Conservation (phyloP, 768 basidiomycete genomes). For the Daedalea quercina region DNA sequence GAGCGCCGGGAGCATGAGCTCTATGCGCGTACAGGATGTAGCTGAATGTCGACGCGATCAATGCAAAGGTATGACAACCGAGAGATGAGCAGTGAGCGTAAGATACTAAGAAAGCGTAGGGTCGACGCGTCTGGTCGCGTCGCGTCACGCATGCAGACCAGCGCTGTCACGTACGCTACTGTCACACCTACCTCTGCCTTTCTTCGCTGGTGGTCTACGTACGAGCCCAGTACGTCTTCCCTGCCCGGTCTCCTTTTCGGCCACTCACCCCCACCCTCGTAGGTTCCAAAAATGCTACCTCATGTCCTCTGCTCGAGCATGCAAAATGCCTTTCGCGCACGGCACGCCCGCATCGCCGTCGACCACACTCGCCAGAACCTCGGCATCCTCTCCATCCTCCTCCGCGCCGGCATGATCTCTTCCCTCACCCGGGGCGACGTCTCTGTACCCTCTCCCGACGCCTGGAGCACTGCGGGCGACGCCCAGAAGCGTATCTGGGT, state of each 20-base stretch:
- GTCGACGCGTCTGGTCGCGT: no score
- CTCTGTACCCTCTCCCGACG: slow-evolving; percentile 52
- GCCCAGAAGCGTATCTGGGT: slow-evolving; percentile 86
- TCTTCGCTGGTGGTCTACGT: no score
- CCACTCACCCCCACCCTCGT: background rate
- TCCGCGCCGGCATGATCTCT: slow-evolving; percentile 84
- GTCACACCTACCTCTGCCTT: no score
- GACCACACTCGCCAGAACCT: slow-evolving; percentile 86
- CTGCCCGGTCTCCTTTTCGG: background rate
- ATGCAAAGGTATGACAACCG: no score
- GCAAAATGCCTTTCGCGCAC: slow-evolving; percentile 88
- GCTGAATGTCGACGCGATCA: no score
- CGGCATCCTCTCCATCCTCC: slow-evolving; percentile 86
- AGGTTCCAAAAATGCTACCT: slow-evolving; percentile 46
- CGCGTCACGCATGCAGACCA: no score
- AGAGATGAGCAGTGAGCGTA: no score
- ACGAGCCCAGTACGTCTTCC: background rate
- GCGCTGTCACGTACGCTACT: no score
- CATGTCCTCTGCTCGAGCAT: slow-evolving; percentile 86
- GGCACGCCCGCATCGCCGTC: slow-evolving; percentile 71
- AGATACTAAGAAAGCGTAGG: no score
- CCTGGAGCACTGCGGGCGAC: slow-evolving; percentile 53
- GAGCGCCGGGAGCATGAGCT: no score
- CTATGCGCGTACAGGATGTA: no score
- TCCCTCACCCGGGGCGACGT: slow-evolving; percentile 76